Conservation (phyloP, 192 early-diverging fungal genomes). For the Diversispora epigaea region DNA sequence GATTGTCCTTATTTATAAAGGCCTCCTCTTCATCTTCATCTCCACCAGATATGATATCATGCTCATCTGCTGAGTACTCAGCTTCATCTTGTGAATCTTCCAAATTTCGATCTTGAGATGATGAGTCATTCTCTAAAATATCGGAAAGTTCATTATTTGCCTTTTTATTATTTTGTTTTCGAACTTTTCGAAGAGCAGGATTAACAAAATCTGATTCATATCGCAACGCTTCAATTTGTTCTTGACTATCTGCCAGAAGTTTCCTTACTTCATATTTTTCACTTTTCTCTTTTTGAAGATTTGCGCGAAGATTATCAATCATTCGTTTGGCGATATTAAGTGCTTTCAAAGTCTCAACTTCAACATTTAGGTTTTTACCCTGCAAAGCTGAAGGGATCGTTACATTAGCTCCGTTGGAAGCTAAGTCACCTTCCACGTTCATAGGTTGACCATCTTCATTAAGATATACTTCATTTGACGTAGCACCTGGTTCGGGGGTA, state of each 20-base stretch:
- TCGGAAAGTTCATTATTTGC: background rate
- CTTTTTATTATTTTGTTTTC: slow-evolving; percentile 12
- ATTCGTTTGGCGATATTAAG: slow-evolving; percentile 51
- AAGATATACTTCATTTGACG: background rate
- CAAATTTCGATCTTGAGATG: background rate
- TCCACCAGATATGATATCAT: background rate
- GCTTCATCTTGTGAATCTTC: slow-evolving; percentile 1
- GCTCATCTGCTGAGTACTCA: background rate
- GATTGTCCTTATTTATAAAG: slow-evolving; percentile 10
- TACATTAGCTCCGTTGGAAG: background rate
- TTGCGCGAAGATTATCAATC: slow-evolving; percentile 53
- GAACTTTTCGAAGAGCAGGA: slow-evolving; percentile 9
- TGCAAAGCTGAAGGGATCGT: background rate
- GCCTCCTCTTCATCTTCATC: slow-evolving; percentile 20
- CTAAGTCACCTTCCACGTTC: background rate
- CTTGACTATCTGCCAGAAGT: slow-evolving; percentile 55
- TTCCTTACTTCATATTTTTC: slow-evolving; percentile 58
- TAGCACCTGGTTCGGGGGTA: background rate
- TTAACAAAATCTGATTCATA: slow-evolving; percentile 40
- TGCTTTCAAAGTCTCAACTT: slow-evolving; percentile 39
- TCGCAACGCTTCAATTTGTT: slow-evolving; percentile 56
- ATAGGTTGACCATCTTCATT: slow-evolving; percentile 1
- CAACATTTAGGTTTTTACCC: slow-evolving; percentile 33
- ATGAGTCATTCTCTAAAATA: slow-evolving; percentile 14
- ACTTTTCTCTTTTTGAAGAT: slow-evolving; percentile 53